Conservation (phyloP, 108 stramenopile genomes). For the Poteriospumella lacustris region DNA sequence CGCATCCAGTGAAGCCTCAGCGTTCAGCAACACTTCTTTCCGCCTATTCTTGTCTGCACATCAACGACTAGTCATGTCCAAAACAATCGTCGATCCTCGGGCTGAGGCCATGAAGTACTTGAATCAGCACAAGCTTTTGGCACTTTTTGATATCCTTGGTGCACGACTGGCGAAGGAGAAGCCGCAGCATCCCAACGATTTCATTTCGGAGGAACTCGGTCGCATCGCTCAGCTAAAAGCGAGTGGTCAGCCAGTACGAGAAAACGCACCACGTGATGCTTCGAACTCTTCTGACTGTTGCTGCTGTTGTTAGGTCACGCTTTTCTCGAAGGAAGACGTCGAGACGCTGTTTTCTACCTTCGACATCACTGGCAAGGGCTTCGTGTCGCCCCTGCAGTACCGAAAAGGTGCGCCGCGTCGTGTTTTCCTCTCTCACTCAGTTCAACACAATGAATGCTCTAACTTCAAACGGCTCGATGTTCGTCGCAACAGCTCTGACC, state of each 20-base stretch:
- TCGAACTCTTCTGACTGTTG: neutral
- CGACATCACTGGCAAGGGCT: constrained; percentile 16
- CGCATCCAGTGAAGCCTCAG: too few species aligned
- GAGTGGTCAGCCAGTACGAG: neutral
- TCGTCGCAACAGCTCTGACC: neutral
- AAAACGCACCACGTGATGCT: neutral
- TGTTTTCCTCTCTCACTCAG: neutral
- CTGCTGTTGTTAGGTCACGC: constrained; percentile 12
- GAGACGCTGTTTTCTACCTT: constrained; percentile 16
- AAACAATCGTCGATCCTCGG: neutral
- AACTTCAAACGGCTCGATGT: neutral
- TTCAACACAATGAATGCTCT: neutral
- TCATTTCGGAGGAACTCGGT: neutral
- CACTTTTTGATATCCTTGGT: constrained; percentile 12
- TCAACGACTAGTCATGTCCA: too few species aligned
- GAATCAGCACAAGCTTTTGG: neutral
- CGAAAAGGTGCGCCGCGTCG: neutral
- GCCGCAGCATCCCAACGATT: constrained; percentile 6
- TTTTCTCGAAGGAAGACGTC: constrained; percentile 15
- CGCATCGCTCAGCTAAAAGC: neutral
- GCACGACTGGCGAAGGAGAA: neutral
- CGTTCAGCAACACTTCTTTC: too few species aligned
- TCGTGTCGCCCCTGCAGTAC: neutral
- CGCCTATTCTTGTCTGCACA: too few species aligned
- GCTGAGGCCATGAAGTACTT: neutral